Evolutionary conservation across 2,329 filamentous ascomycete genomes (phyloP).

Genomic region (Xylaria sp.): DNA sequence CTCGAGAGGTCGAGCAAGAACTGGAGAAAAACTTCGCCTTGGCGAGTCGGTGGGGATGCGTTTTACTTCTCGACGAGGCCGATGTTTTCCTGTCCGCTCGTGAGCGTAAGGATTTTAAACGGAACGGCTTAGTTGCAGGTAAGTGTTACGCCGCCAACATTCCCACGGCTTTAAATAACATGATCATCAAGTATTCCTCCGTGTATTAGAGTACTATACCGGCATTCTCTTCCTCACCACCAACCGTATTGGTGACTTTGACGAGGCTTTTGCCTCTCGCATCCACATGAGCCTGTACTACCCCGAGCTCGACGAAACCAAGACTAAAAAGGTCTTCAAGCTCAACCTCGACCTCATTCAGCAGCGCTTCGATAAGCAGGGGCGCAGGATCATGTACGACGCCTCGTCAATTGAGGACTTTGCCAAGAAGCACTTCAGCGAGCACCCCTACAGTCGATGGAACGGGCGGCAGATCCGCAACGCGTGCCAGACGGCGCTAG

Average conservation of each 20-base stretch:
- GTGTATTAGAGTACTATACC: constrained; percentile 50
- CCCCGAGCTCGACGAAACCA: background rate
- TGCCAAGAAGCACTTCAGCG: constrained; percentile 27
- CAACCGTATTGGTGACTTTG: constrained; percentile 18
- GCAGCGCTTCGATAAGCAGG: background rate
- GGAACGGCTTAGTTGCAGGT: constrained; percentile 49
- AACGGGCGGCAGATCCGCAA: constrained; percentile 45
- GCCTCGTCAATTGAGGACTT: constrained; percentile 29
- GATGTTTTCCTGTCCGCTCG: constrained; percentile 37
- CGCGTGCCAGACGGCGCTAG: constrained; percentile 41
- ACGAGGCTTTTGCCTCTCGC: constrained; percentile 21
- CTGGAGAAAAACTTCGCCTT: constrained; percentile 39
- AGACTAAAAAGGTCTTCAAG: constrained; percentile 1
- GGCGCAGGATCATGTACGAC: constrained; percentile 21
- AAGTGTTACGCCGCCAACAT: background rate
- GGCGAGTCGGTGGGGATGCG: constrained; percentile 35
- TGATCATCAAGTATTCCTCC: constrained; percentile 48
- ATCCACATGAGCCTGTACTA: constrained; percentile 26
- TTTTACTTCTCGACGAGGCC: constrained; percentile 39
- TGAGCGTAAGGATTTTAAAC: constrained; percentile 33
- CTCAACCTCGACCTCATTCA: constrained; percentile 2
- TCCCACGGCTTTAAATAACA: background rate
- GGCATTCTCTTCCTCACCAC: constrained; percentile 43
- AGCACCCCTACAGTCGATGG: constrained; percentile 29
- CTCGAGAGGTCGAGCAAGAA: constrained; percentile 43